A percentile compares a stretch with the other conserved stretches of the same genome.
phyloP scores from a whole-genome alignment of 1,139 yeast species.

The Scheffersomyces segobiensis region DNA sequence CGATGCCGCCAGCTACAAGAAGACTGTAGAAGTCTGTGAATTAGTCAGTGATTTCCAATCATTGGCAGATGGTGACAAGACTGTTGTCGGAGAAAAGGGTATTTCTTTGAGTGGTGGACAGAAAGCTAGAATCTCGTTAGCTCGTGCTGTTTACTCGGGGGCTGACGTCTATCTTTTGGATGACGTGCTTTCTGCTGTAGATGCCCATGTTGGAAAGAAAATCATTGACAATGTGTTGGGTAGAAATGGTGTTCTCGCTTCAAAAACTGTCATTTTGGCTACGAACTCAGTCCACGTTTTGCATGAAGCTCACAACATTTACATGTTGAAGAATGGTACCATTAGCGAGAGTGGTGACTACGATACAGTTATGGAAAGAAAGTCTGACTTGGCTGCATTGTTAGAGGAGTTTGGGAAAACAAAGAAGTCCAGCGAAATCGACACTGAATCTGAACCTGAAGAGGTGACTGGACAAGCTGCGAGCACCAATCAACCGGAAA shows the following conservation, averaged over 20 bases:
- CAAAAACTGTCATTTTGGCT: constrained; percentile 28
- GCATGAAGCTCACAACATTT: constrained; percentile 33
- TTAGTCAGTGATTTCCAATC: constrained; percentile 33
- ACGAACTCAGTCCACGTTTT: constrained; percentile 30
- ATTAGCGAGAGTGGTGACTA: constrained; percentile 32
- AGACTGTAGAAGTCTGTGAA: constrained; percentile 38
- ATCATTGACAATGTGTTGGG: constrained; percentile 23
- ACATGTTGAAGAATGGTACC: constrained; percentile 26
- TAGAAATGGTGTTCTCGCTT: constrained; percentile 23
- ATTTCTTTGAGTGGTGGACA: constrained; percentile 50
- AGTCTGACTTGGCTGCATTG: constrained; percentile 33
- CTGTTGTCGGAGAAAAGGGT: constrained; percentile 47
- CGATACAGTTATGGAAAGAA: constrained; percentile 14
- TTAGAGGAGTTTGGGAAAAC: constrained; percentile 76
- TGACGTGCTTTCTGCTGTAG: constrained; percentile 42
- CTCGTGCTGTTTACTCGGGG: constrained; percentile 42
- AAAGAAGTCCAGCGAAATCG: constrained; percentile 16
- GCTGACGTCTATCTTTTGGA: constrained; percentile 41
- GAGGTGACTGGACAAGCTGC: background rate
- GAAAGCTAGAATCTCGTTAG: constrained; percentile 42
- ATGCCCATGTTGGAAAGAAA: constrained; percentile 33
- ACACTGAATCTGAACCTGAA: background rate
- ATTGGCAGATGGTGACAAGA: constrained; percentile 42
- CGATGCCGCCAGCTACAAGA: constrained; percentile 27
- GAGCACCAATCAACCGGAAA: background rate